phyloP scores from a whole-genome alignment of 1,284 basidiomycete genomes.

The Ceratobasidium sp. region DNA sequence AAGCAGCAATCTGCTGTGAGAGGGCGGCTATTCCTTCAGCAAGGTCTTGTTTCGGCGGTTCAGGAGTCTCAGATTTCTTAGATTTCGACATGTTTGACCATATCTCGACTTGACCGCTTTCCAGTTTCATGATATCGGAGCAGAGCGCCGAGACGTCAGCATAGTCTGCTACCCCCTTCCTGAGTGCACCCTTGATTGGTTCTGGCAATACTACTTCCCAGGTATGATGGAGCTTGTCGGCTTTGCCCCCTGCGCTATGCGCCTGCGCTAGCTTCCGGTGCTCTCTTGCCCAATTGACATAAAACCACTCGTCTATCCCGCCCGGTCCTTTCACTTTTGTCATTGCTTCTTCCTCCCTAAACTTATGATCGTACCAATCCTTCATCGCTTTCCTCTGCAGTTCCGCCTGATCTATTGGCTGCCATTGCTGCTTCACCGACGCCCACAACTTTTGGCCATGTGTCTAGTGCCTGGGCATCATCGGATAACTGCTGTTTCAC shows the following conservation, averaged over 20 bases:
- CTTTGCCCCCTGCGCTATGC: not conserved
- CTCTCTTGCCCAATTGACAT: not conserved
- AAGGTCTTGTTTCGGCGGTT: too few species aligned
- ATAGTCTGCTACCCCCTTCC: not conserved
- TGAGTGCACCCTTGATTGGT: constrained; percentile 3
- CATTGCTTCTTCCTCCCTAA: not conserved
- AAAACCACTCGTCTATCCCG: not conserved
- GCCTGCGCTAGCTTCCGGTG: not conserved
- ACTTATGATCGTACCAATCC: not conserved
- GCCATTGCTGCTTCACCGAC: too few species aligned
- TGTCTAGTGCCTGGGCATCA: too few species aligned
- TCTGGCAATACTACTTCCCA: not conserved
- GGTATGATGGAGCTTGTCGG: not conserved
- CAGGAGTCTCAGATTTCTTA: too few species aligned
- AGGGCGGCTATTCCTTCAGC: too few species aligned
- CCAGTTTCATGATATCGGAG: not conserved
- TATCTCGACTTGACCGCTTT: too few species aligned
- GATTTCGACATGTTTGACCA: too few species aligned
- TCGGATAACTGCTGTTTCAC: too few species aligned
- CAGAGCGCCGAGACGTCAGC: not conserved
- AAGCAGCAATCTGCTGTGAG: too few species aligned
- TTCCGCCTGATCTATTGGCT: not conserved
- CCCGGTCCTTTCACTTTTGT: not conserved
- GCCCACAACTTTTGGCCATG: too few species aligned
- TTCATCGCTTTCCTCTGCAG: not conserved